Conservation (phyloP, 352 stramenopile species). For the Pythium sukuiense region DNA sequence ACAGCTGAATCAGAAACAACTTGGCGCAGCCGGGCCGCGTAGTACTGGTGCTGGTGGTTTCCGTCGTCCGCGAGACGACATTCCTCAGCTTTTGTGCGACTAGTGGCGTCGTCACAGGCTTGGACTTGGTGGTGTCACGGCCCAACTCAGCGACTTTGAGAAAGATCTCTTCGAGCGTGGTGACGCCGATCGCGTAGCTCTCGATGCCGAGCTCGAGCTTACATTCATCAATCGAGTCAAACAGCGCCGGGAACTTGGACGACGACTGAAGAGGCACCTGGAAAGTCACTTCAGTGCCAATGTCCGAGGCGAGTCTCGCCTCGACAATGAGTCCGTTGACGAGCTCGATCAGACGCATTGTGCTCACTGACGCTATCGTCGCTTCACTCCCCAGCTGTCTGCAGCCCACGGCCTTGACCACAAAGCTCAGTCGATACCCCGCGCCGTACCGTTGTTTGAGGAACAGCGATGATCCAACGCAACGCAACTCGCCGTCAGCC, state of each 20-base stretch:
- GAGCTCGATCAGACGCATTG: too few species aligned
- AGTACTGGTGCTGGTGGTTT: too few species aligned
- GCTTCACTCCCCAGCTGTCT: background rate
- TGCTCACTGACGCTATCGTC: conserved; percentile 4
- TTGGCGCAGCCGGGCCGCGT: too few species aligned
- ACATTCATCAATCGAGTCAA: conserved; percentile 63
- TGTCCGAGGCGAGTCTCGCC: conserved; percentile 47
- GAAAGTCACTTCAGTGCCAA: conserved; percentile 79
- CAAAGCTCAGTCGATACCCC: conserved; percentile 75
- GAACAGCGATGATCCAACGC: conserved; percentile 64
- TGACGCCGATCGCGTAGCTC: conserved; percentile 78
- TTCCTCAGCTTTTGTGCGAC: background rate
- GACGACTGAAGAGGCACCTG: conserved; percentile 68
- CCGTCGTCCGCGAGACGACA: too few species aligned
- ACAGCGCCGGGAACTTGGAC: conserved; percentile 60
- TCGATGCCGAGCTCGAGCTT: conserved; percentile 37
- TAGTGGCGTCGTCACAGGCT: background rate
- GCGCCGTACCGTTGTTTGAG: conserved; percentile 82
- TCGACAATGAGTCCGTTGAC: conserved; percentile 38
- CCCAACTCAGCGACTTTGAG: conserved; percentile 71
- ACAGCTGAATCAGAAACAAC: conserved; percentile 50
- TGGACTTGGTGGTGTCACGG: background rate
- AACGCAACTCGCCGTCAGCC: conserved; percentile 64
- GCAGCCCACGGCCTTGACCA: too few species aligned
- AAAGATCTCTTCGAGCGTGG: conserved; percentile 90